Evolutionary conservation across 2,329 filamentous ascomycete genomes (phyloP).

Genomic region (Didymella sp.): DNA sequence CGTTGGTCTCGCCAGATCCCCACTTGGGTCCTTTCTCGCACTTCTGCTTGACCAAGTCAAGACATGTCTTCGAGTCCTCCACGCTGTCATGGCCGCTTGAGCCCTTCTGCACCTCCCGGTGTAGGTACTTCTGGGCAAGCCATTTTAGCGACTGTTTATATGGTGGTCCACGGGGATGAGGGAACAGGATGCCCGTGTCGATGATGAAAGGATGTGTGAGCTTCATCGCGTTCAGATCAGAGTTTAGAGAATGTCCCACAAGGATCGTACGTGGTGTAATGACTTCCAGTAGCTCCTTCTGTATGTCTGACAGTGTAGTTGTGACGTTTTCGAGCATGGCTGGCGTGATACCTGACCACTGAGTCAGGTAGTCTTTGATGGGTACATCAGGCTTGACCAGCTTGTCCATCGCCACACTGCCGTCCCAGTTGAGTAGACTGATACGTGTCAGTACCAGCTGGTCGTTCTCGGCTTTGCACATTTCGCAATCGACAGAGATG

Average conservation of each 20-base stretch:
- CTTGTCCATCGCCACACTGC: constrained; percentile 81
- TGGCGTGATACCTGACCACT: constrained; percentile 86
- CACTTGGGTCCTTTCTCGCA: constrained; percentile 90
- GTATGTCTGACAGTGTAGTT: constrained; percentile 83
- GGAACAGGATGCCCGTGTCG: constrained; percentile 88
- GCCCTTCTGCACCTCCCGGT: constrained; percentile 86
- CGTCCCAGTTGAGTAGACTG: constrained; percentile 86
- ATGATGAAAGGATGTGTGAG: constrained; percentile 92
- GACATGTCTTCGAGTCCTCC: constrained; percentile 88
- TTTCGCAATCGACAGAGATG: constrained; percentile 91
- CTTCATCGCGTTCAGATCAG: constrained; percentile 82
- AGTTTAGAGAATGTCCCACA: constrained; percentile 81
- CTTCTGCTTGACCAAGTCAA: constrained; percentile 94
- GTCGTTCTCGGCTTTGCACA: constrained; percentile 86
- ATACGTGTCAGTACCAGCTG: constrained; percentile 87
- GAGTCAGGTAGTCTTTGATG: constrained; percentile 93
- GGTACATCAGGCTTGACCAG: constrained; percentile 87
- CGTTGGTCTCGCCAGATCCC: constrained; percentile 79
- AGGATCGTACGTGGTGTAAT: constrained; percentile 76
- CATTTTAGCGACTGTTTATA: constrained; percentile 91
- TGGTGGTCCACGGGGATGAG: constrained; percentile 86
- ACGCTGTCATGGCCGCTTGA: constrained; percentile 84
- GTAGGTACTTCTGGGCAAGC: constrained; percentile 84
- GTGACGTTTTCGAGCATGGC: constrained; percentile 82
- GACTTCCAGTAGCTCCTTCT: constrained; percentile 74